Conservation (phyloP, 192 early-diverging fungal genomes). For the Piromyces finnis region DNA sequence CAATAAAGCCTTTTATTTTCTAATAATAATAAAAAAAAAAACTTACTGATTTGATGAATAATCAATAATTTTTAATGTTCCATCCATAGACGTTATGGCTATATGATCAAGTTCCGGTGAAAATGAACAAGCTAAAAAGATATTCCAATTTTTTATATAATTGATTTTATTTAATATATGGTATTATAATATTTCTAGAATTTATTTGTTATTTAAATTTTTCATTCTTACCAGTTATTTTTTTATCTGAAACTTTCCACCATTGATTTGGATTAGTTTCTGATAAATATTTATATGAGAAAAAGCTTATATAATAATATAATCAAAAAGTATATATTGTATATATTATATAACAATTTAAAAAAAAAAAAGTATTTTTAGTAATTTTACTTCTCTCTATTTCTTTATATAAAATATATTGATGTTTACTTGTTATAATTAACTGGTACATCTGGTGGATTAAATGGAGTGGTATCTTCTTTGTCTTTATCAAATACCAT, state of each 20-base stretch:
- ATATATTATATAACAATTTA: no score
- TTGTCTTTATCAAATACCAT: constrained; percentile 71
- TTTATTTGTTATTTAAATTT: no score
- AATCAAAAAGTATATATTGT: constrained; percentile 10
- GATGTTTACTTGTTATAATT: constrained; percentile 4
- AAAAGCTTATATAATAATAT: no score
- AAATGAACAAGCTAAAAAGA: constrained; percentile 66
- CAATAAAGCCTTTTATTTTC: no score
- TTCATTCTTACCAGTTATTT: constrained; percentile 67
- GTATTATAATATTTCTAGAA: no score
- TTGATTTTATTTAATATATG: not conserved
- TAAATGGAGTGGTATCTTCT: constrained; percentile 43
- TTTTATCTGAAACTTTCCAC: constrained; percentile 53
- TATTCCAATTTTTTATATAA: not conserved
- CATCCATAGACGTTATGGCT: constrained; percentile 66
- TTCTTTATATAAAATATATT: no score
- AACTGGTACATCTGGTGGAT: constrained; percentile 4
- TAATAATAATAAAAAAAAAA: no score
- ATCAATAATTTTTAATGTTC: constrained; percentile 58
- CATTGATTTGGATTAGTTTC: constrained; percentile 61
- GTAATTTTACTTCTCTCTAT: no score
- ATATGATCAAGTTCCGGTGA: constrained; percentile 67
- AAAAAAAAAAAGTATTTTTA: no score
- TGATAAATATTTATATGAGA: constrained; percentile 5
- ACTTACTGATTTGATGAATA: constrained; percentile 35